Percentiles rank a stretch among this genome's conserved stretches.
Conservation (phyloP, 768 basidiomycete species). For the Tulasnella calospora region DNA sequence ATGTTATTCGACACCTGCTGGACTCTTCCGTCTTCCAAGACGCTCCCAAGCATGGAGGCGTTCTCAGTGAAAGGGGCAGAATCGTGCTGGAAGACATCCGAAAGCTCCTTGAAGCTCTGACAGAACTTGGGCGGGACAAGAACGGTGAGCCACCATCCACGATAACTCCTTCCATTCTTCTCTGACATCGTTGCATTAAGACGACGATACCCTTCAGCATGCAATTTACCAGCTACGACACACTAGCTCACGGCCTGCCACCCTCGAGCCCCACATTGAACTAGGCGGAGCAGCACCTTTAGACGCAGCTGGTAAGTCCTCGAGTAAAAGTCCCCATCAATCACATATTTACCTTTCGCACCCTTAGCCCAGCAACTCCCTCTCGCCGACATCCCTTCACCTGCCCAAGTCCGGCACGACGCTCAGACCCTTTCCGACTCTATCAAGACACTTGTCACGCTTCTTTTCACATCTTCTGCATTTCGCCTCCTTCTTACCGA, state of each 20-base stretch:
- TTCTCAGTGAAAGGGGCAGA: background rate
- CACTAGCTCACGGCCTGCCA: background rate
- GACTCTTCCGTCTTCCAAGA: background rate
- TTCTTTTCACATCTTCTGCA: slow-evolving; percentile 19
- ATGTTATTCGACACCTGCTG: background rate
- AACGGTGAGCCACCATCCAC: slow-evolving; percentile 13
- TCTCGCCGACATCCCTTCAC: background rate
- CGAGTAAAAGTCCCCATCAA: background rate
- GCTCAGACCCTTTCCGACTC: slow-evolving; percentile 1
- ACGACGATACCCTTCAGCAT: slow-evolving; percentile 10
- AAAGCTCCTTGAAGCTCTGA: slow-evolving; percentile 2
- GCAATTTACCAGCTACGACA: background rate
- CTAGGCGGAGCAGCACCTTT: background rate
- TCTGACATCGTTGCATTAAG: background rate
- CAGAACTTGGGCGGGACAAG: slow-evolving; percentile 20
- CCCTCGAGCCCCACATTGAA: slow-evolving; percentile 8
- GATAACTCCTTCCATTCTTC: background rate
- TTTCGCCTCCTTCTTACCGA: slow-evolving; percentile 21
- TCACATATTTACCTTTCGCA: background rate
- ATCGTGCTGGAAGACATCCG: background rate
- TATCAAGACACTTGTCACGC: background rate
- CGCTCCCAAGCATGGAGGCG: background rate
- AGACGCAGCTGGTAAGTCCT: background rate
- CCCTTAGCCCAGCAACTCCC: slow-evolving; percentile 3
- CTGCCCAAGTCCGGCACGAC: background rate